These are phyloP conservation scores for Colletotrichum scovillei DNA, from an alignment of 2,329 filamentous ascomycete species.

Conservation along the genomic window DNA sequence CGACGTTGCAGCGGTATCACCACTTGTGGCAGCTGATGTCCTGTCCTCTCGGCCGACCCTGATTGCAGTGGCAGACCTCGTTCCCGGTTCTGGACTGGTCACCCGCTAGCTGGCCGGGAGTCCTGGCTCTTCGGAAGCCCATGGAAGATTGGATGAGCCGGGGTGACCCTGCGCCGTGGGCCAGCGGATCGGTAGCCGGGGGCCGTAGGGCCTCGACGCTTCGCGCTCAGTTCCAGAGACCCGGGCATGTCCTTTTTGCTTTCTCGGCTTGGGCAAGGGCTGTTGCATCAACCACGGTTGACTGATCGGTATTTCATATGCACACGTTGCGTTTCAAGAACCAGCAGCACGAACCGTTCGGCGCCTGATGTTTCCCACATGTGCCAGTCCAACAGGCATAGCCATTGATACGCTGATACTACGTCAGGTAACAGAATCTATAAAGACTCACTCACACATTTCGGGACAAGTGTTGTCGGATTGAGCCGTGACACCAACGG, in stretches of 20 bases:
- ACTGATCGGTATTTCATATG: conserved; percentile 5
- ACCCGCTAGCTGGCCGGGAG: conserved; percentile 13
- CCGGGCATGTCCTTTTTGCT: conserved; percentile 25
- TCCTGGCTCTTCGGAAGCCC: conserved; percentile 22
- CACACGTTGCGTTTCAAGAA: conserved; percentile 20
- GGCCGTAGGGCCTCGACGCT: neutral
- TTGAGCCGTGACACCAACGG: conserved; percentile 1
- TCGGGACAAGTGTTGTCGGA: neutral
- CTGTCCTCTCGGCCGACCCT: conserved; percentile 16
- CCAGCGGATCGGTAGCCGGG: conserved; percentile 28
- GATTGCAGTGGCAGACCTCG: neutral
- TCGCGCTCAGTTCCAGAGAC: conserved; percentile 8
- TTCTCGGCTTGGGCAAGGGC: conserved; percentile 6
- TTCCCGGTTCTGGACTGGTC: conserved; percentile 30
- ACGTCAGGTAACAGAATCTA: neutral
- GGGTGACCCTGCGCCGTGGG: conserved; percentile 31
- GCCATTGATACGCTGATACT: neutral
- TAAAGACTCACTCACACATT: neutral
- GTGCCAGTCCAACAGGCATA: neutral
- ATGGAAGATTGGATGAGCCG: conserved; percentile 34
- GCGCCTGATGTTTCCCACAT: neutral
- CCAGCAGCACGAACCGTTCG: neutral
- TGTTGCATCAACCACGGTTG: conserved; percentile 19
- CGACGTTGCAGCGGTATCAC: conserved; percentile 26
- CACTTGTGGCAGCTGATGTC: conserved; percentile 25